These are phyloP conservation scores for Botrytis aclada DNA, from an alignment of 2,329 filamentous ascomycete species.

Conservation along the genomic window DNA sequence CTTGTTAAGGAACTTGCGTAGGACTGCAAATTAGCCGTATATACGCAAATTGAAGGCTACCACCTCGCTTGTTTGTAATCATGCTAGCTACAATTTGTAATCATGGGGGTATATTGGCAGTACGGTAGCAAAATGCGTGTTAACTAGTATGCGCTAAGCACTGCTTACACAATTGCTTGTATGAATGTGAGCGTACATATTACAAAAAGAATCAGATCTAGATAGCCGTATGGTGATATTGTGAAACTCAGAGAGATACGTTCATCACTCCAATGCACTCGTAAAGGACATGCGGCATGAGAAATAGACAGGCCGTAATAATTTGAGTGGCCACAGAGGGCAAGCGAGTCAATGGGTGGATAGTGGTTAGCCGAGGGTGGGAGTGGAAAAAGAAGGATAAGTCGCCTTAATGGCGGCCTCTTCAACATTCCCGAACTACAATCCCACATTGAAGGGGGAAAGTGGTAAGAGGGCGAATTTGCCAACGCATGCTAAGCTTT, in stretches of 20 bases:
- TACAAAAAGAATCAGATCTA: no score
- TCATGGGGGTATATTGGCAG: neutral
- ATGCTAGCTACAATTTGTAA: neutral
- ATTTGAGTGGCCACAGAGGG: neutral
- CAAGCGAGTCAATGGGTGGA: neutral
- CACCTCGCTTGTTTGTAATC: neutral
- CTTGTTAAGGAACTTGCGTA: neutral
- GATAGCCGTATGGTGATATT: neutral
- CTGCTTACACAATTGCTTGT: neutral
- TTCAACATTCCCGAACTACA: neutral
- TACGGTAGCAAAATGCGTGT: neutral
- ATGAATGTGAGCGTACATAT: neutral
- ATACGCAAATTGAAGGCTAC: neutral
- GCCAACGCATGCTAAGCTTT: neutral
- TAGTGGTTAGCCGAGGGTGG: neutral
- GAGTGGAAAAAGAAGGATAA: neutral
- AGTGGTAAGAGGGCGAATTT: neutral
- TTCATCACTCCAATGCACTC: neutral
- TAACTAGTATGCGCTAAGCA: no score
- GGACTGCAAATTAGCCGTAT: neutral
- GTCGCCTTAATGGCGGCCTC: neutral
- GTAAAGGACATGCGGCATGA: accelerated
- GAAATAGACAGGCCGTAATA: neutral
- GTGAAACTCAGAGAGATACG: neutral
- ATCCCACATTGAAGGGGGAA: neutral